Evolutionary conservation across 768 basidiomycete species (phyloP), one percentile per base, ranked within the genome.

Genomic region (Gloeophyllum trabeum): DNA sequence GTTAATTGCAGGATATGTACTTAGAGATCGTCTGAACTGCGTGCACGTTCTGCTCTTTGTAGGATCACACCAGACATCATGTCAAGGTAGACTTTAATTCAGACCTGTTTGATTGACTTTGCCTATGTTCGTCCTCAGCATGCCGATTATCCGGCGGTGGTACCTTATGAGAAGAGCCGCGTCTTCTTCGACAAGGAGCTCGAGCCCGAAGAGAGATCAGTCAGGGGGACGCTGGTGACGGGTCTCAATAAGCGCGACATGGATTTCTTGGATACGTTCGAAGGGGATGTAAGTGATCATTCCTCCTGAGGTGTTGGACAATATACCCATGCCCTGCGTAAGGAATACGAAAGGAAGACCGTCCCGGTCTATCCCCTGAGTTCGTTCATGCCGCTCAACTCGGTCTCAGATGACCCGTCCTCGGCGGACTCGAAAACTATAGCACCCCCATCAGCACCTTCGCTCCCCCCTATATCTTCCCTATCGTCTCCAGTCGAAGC

Each of bases 61-160:
- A 90, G 83, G 76, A 81, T 32, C 75, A 84, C 61, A 91, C 88
- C 2, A 69, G 92, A 3, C 88, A 94, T 56, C 73, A 77, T 56
- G 75, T 93, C 46, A 74, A 78, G 55, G 82, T 81, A 58, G 28
- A 19, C 10, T 22, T 18, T 24, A 10, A 25, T 22, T 28, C 18
- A 30, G 12, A 26, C 45, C 42, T 43, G 49, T 21, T 26, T 2
- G 19, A 36, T 46, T 21, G 12, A 43, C 41, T 38, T 25, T 30
- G 30, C 43, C 24, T 20, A n/a, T 37, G 45, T n/a, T n/a, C n/a
- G n/a, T 24, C 44, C 37, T 16, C 44, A 85, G 81, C 44, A 52
- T 34, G 78, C 67, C 34, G 89, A 91, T 54, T 97, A 94, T 53
- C 93, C 93, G 0, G 93, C 80, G 0, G 69, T 96, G 20, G 54